Percentiles rank a stretch among this genome's conserved stretches.
These are phyloP conservation scores for Vitis labrusca DNA, from an alignment of 164 flowering plant genomes.

Conservation along the genomic window DNA sequence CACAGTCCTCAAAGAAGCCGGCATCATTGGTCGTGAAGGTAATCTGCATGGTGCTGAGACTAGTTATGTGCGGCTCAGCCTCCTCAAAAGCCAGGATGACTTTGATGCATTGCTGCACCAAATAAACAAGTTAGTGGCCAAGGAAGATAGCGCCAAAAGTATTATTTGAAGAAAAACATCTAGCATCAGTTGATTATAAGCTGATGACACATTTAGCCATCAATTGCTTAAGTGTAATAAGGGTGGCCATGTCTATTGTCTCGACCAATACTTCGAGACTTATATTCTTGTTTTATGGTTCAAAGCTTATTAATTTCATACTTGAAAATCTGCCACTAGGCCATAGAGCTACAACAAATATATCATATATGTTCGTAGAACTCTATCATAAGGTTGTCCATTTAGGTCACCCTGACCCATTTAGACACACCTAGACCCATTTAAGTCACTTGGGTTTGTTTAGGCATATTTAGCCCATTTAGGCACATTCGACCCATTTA, in stretches of 20 bases:
- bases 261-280: too few species aligned
- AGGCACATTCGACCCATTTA: too few species aligned
- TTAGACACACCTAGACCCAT: too few species aligned
- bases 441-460: too few species aligned
- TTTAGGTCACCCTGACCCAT: too few species aligned
- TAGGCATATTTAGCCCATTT: too few species aligned
- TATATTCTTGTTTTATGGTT: too few species aligned
- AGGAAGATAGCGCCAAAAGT: constrained; percentile 21
- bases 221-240: not conserved
- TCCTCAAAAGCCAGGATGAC: constrained; percentile 42
- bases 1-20: constrained; percentile 41
- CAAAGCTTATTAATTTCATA: too few species aligned
- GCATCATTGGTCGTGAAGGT: constrained; percentile 54
- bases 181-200: not conserved
- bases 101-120: constrained; percentile 27
- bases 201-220: not conserved
- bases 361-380: too few species aligned
- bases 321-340: too few species aligned
- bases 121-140: constrained; percentile 24
- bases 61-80: constrained; percentile 56
- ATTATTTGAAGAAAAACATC: constrained; percentile 15
- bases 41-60: constrained; percentile 29
- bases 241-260: not conserved
- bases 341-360: too few species aligned
- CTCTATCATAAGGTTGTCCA: too few species aligned